Percentiles rank a stretch among this genome's conserved stretches.
phyloP scores from a whole-genome alignment of 2,329 filamentous ascomycete genomes.

The Diaporthe ilicicola region DNA sequence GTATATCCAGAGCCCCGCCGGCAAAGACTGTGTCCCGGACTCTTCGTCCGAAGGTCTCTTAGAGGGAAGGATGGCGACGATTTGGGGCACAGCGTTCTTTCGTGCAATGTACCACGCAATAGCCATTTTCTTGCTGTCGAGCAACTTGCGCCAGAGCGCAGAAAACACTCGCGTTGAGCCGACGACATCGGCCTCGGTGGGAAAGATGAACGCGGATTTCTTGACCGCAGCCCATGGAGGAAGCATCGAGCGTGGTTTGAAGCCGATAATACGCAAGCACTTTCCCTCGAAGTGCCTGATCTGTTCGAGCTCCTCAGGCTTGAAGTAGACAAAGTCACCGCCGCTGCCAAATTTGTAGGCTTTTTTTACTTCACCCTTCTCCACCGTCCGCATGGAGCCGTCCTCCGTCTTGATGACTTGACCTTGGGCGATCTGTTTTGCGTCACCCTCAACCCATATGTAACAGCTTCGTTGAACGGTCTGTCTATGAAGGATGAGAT shows the following conservation, averaged over 20 bases:
- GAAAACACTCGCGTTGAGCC: conserved; percentile 94
- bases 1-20: conserved; percentile 88
- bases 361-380: conserved; percentile 84
- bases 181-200: conserved; percentile 87
- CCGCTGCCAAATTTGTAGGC: conserved; percentile 97
- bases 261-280: conserved; percentile 88
- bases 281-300: conserved; percentile 82
- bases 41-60: conserved; percentile 70
- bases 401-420: conserved; percentile 80
- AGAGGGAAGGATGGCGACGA: conserved; percentile 85
- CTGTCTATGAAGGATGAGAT: conserved; percentile 87
- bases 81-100: conserved; percentile 77
- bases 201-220: conserved; percentile 92
- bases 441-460: conserved; percentile 75
- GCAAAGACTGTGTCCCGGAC: conserved; percentile 73
- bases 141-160: conserved; percentile 86
- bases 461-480: conserved; percentile 83
- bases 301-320: conserved; percentile 80
- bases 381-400: conserved; percentile 78
- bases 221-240: conserved; percentile 86
- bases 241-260: conserved; percentile 81
- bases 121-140: conserved; percentile 81
- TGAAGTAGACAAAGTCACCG: conserved; percentile 87
- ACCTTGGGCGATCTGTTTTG: conserved; percentile 84
- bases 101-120: conserved; percentile 91